Percentiles rank a stretch among this genome's conserved stretches.
Evolutionary conservation across 1,139 yeast genomes (phyloP).

Genomic region (Hemisphaericaspora xylofermentans): DNA sequence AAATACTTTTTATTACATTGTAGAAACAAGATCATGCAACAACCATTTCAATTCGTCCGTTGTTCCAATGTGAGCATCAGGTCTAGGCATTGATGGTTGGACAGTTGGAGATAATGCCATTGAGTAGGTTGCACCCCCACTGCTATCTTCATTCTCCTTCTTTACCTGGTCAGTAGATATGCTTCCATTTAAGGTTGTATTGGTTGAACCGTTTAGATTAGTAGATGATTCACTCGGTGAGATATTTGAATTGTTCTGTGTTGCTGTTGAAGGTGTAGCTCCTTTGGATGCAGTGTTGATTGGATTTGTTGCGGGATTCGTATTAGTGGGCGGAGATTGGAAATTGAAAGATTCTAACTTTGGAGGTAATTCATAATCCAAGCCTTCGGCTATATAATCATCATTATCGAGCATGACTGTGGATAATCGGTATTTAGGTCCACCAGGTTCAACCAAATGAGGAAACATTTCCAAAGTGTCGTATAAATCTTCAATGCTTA

Average conservation of each 20-base stretch:
- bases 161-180: not conserved
- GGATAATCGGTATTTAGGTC: constrained; percentile 53
- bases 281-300: constrained; percentile 1
- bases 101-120: constrained; percentile 1
- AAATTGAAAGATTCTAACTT: constrained; percentile 11
- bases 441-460: constrained; percentile 65
- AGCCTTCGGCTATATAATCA: constrained; percentile 38
- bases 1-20: constrained; percentile 24
- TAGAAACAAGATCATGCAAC: constrained; percentile 53
- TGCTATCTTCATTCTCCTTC: not conserved
- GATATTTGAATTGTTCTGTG: not conserved
- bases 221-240: not conserved
- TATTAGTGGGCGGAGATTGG: not conserved
- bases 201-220: constrained; percentile 1
- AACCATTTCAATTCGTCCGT: constrained; percentile 72
- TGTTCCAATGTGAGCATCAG: constrained; percentile 50
- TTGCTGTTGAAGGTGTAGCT: not conserved
- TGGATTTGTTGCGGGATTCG: not conserved
- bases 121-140: not conserved
- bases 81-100: constrained; percentile 11
- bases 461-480: constrained; percentile 67
- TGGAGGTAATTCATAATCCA: constrained; percentile 46
- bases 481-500: constrained; percentile 65
- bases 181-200: not conserved
- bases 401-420: constrained; percentile 60